A percentile compares a stretch with the other conserved stretches of the same genome.
Evolutionary conservation across 2,329 filamentous ascomycete genomes (phyloP).

Genomic region (Colletotrichum lupini): DNA sequence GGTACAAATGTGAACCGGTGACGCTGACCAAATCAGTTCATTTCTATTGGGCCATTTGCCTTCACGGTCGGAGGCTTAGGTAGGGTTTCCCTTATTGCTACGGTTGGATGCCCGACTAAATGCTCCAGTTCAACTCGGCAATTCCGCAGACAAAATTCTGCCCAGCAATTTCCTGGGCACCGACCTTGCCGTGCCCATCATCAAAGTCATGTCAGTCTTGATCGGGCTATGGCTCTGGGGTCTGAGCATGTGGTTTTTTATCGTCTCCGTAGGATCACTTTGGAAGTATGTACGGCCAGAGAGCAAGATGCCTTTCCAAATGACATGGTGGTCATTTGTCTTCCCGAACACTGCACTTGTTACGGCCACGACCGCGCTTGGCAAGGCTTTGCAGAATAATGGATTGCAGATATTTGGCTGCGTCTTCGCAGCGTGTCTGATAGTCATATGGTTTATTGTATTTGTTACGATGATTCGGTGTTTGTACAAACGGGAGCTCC

Average conservation of each 20-base stretch:
- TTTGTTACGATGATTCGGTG: constrained; percentile 77
- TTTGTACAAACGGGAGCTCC: constrained; percentile 73
- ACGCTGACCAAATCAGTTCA: constrained; percentile 64
- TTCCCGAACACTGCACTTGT: constrained; percentile 83
- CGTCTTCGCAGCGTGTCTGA: constrained; percentile 72
- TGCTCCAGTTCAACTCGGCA: constrained; percentile 55
- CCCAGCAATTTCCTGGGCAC: constrained; percentile 55
- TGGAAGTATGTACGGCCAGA: constrained; percentile 71
- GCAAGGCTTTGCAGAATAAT: constrained; percentile 66
- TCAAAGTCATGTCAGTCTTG: constrained; percentile 66
- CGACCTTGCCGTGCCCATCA: constrained; percentile 54
- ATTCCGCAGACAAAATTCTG: constrained; percentile 53
- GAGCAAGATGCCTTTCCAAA: constrained; percentile 77
- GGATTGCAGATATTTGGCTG: constrained; percentile 76
- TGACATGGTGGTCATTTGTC: constrained; percentile 88
- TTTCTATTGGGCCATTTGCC: constrained; percentile 81
- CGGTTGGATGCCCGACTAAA: neutral
- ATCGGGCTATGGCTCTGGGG: constrained; percentile 84
- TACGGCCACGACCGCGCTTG: constrained; percentile 80
- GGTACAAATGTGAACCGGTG: neutral
- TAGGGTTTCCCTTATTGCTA: constrained; percentile 35
- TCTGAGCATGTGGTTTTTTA: constrained; percentile 85
- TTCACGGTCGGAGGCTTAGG: constrained; percentile 62
- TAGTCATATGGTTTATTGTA: constrained; percentile 76
- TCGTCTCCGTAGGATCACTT: constrained; percentile 81